Conservation (phyloP, 495 filamentous ascomycete genomes). For the Aspergillus diversus region DNA sequence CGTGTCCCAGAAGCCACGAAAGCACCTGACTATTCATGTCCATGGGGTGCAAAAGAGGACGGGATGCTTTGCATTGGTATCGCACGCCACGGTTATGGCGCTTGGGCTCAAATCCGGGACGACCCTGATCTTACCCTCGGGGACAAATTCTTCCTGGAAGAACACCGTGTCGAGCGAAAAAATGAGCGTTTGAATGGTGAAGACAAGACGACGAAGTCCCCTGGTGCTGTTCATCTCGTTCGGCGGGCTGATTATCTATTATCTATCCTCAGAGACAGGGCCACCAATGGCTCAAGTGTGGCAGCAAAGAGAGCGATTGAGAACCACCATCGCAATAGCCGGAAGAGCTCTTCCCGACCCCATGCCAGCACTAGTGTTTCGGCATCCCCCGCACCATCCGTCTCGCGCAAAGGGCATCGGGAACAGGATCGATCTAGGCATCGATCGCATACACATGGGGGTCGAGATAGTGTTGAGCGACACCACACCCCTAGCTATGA, state of each 20-base stretch:
- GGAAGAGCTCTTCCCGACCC: slow-evolving; percentile 54
- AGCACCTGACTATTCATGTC: slow-evolving; percentile 78
- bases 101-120: slow-evolving; percentile 90
- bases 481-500: slow-evolving; percentile 48
- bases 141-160: slow-evolving; percentile 96
- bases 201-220: slow-evolving; percentile 78
- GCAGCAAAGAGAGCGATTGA: slow-evolving; percentile 81
- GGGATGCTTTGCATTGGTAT: slow-evolving; percentile 97
- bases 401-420: slow-evolving; percentile 50
- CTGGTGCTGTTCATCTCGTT: slow-evolving; percentile 94
- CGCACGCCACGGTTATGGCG: slow-evolving; percentile 88
- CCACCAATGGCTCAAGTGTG: slow-evolving; percentile 63
- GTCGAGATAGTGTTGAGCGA: slow-evolving; percentile 51
- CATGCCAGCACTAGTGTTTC: slow-evolving; percentile 52
- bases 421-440: slow-evolving; percentile 55
- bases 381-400: slow-evolving; percentile 57
- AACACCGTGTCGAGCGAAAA: slow-evolving; percentile 97
- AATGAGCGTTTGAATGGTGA: slow-evolving; percentile 82
- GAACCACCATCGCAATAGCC: slow-evolving; percentile 87
- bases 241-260: slow-evolving; percentile 93
- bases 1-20: slow-evolving; percentile 91
- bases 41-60: slow-evolving; percentile 91
- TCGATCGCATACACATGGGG: slow-evolving; percentile 51
- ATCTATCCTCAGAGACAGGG: slow-evolving; percentile 82
- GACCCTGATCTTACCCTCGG: slow-evolving; percentile 82